Base-by-base conservation (phyloP, 2,329 filamentous ascomycete species). In the Aplosporella prunicola region DNA sequence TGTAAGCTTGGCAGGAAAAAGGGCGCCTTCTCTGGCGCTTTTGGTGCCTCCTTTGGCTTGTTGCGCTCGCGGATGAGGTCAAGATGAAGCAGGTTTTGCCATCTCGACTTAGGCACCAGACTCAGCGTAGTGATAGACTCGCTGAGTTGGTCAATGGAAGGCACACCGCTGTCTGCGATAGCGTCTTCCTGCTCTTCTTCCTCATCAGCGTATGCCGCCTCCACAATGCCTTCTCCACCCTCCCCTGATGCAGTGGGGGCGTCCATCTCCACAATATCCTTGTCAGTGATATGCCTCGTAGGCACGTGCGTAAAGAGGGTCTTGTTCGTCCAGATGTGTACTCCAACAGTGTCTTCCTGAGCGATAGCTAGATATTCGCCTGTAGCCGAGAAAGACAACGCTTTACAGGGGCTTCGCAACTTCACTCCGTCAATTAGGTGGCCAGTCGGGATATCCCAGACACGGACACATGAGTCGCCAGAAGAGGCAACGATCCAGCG, bases 261-360 rank as follows among this genome's bases (percentile, higher is more conserved):
- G 5, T 70, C 63, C 13, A 86, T 71, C 9, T 76, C 64, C 6
- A 67, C 67, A 28, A 93, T 76, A 31, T 85, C 78, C 38, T 76
- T 72, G 45, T 93, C 85, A 3, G 82, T 80, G 41, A 98, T 82
- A 49, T 91, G 84, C 14, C 82, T 72, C 1, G 87, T 93, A 0
- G 88, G 80, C 0, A 94, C 78, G 49, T 94, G 87, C 39, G 80
- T 83, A 67, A 94, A 98, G 1, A 96, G 68, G 0, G 82, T 81
- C 52, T 84, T 84, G 62, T 98, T 98, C 15, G 85, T 95, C 89
- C 91, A 98, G 32, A 98, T 76, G 48, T 85, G 80, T n/a, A 98
- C 80, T 9, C 91, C 91, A 1, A 94, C 74, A 45, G 80, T 78
- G 40, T 81, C 82, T 37, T 86, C 77, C 36, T 87, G 79, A 0